Evolutionary conservation across 495 filamentous ascomycete genomes (phyloP).

Genomic region (Lasiosphaeriaceae sp.): DNA sequence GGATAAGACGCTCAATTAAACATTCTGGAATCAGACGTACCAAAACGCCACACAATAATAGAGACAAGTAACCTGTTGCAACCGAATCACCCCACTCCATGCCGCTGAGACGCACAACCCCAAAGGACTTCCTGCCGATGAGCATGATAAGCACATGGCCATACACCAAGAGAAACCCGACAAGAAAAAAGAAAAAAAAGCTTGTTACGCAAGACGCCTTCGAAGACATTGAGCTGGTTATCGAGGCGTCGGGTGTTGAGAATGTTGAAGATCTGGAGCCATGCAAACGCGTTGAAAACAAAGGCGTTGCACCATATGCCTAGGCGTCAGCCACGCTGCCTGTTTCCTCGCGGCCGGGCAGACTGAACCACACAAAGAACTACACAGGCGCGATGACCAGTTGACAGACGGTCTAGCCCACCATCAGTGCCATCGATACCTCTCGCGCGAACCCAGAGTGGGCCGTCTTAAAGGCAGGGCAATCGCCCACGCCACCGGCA

Average conservation of each 20-base stretch:
- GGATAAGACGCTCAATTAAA: too few species aligned
- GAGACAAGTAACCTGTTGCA: constrained; percentile 62
- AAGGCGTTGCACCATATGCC: constrained; percentile 58
- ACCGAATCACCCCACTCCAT: constrained; percentile 75
- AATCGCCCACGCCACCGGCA: constrained; percentile 90
- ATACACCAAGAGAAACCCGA: too few species aligned
- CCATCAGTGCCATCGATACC: constrained; percentile 89
- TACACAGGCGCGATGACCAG: constrained; percentile 71
- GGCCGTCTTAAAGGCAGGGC: constrained; percentile 77
- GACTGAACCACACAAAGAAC: constrained; percentile 66
- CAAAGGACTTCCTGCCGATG: constrained; percentile 67
- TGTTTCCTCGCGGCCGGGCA: constrained; percentile 44
- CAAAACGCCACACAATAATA: constrained; percentile 64
- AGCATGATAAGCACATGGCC: constrained; percentile 82
- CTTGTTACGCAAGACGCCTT: constrained; percentile 74
- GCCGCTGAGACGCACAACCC: constrained; percentile 53
- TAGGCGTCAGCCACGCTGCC: constrained; percentile 9
- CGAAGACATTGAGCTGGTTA: constrained; percentile 86
- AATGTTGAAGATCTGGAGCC: constrained; percentile 95
- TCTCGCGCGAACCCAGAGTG: constrained; percentile 93
- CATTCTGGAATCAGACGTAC: constrained; percentile 61
- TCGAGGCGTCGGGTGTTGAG: constrained; percentile 81
- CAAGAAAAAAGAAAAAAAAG: too few species aligned
- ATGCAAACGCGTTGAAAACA: constrained; percentile 92
- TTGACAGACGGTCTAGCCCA: constrained; percentile 80